A percentile compares a stretch with the other conserved stretches of the same genome.
phyloP scores from a whole-genome alignment of 1,284 basidiomycete species.

The Microbotryum lychnidis-dioicae region DNA sequence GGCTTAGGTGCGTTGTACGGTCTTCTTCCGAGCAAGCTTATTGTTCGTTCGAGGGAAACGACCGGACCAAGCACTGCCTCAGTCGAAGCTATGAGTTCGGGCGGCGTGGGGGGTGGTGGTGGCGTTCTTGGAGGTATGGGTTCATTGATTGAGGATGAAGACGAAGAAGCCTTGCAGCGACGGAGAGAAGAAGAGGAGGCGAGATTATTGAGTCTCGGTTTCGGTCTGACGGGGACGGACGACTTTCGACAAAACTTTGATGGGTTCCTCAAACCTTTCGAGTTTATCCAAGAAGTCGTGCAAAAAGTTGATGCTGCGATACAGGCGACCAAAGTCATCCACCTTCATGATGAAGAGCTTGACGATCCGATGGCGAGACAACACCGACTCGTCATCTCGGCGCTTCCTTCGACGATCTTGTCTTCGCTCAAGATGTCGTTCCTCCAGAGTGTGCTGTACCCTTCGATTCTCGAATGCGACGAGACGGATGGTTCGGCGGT shows the following conservation, averaged over 20 bases:
- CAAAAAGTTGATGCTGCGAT: constrained; percentile 42
- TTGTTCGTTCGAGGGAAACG: constrained; percentile 22
- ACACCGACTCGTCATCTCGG: constrained; percentile 15
- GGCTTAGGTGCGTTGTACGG: constrained; percentile 91
- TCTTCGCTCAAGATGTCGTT: constrained; percentile 19
- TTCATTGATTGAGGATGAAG: constrained; percentile 44
- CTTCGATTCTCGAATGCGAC: constrained; percentile 87
- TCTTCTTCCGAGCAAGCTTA: constrained; percentile 75
- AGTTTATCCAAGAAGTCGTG: constrained; percentile 85
- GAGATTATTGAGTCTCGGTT: constrained; percentile 53
- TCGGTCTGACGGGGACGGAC: constrained; percentile 63
- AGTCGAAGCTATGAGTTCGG: constrained; percentile 43
- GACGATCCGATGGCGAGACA: constrained; percentile 7
- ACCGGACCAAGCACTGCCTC: constrained; percentile 2
- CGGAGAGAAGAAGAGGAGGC: constrained; percentile 50
- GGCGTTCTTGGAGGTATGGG: constrained; percentile 58
- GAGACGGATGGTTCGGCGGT: constrained; percentile 86
- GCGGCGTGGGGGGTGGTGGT: constrained; percentile 37
- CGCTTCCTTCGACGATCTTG: constrained; percentile 19
- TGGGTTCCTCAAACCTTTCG: constrained; percentile 78
- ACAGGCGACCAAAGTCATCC: no score
- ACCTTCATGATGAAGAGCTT: neutral
- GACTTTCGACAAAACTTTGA: constrained; percentile 76
- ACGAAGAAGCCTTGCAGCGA: constrained; percentile 48
- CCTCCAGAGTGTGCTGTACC: constrained; percentile 67